These are phyloP conservation scores for Austroboletus niveus DNA, from an alignment of 1,284 basidiomycete genomes.

Conservation along the genomic window DNA sequence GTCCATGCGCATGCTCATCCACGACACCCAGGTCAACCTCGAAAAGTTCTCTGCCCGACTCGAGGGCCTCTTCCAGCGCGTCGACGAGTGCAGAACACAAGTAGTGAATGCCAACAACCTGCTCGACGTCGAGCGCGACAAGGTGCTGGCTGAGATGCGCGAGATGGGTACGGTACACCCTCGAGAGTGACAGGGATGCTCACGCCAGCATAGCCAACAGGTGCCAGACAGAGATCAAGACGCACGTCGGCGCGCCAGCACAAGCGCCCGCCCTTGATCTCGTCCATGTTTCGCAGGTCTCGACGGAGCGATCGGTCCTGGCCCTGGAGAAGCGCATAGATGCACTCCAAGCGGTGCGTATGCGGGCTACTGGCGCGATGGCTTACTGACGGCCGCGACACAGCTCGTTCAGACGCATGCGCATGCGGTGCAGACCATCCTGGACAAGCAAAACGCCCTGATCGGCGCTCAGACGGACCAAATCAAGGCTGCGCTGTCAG, in stretches of 20 bases:
- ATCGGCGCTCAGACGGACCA: conserved; percentile 53
- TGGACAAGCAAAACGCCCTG: conserved; percentile 36
- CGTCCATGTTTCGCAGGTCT: conserved; percentile 40
- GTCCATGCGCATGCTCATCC: conserved; percentile 63
- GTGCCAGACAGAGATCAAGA: conserved; percentile 58
- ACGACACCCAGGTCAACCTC: conserved; percentile 64
- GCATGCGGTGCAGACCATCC: conserved; percentile 48
- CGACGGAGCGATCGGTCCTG: conserved; percentile 40
- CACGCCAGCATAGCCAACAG: conserved; percentile 47
- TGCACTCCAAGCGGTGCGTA: conserved; percentile 49
- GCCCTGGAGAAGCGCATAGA: conserved; percentile 56
- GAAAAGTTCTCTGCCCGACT: conserved; percentile 57
- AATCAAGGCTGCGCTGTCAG: conserved; percentile 17
- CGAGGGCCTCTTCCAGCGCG: conserved; percentile 40
- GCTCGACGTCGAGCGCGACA: conserved; percentile 46
- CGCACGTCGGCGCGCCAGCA: conserved; percentile 52
- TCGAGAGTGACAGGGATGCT: not conserved
- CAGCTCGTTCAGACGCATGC: conserved; percentile 48
- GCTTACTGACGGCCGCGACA: conserved; percentile 6
- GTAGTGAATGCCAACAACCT: conserved; percentile 43
- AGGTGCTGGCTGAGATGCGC: conserved; percentile 41
- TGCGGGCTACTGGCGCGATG: not conserved
- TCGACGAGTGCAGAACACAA: conserved; percentile 43
- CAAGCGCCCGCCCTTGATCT: conserved; percentile 45
- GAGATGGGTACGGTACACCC: conserved; percentile 38